Base-by-base conservation (phyloP, 257 asterid species). In the Fraxinus americana region DNA sequence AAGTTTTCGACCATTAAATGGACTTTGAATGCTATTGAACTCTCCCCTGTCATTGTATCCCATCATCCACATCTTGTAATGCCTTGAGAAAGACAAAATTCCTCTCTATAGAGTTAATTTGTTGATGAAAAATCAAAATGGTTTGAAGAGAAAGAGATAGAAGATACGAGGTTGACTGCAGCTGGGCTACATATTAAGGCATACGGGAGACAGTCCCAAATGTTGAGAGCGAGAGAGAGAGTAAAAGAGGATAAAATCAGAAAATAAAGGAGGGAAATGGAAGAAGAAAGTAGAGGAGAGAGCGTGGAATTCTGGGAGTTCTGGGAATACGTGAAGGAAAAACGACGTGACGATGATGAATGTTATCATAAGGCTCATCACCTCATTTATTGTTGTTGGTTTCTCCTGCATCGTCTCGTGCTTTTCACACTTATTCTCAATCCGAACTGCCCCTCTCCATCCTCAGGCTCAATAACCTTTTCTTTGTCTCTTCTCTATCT, bases 261-360 rank as follows among this genome's bases (percentile, higher is more conserved):
- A 32, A 32, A 32, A 39, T 5, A 54, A 30, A 54, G 41, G 70
- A 79, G 70, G 30, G 63, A 16, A 30, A 77, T 48, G 52, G 66
- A 69, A 23, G 70, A 59, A 52, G 38, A 11, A 35, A 34, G 21
- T 52, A 8, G 67, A 30, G 41, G 65, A 34, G 76, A 73, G 80
- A 72, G 91, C 89, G 92, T 87, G 94, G 90, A 87, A 91, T 88
- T 88, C 88, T 73, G 87, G 89, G 74, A 71, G 85, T 81, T 86
- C 87, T 90, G 68, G 96, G 87, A n/a, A 83, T 54, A 78, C 69
- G 97, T 83, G 97, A 83, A 85, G 14, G 21, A 88, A 92, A 87
- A 91, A 89, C 83, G 98, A 92, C 94, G 88, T 90, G 98, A 92
- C 98, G 95, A 92, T 91, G 66, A 92, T 90, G 96, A 92, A 97